A percentile compares a stretch with the other conserved stretches of the same genome.
Conservation (phyloP, 441 rosid genomes). For the Gossypium davidsonii region DNA sequence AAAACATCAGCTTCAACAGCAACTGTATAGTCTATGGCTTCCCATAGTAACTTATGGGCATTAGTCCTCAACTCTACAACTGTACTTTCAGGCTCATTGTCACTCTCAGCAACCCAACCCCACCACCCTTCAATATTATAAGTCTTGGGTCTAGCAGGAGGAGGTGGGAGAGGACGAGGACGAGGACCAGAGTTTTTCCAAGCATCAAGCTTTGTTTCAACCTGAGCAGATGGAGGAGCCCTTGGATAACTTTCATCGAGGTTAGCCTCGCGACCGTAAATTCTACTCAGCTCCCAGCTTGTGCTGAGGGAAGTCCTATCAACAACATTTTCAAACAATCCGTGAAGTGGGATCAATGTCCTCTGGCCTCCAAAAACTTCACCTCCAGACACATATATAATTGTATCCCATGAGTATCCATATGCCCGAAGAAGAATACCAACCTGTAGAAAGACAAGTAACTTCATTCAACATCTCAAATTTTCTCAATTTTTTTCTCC, state of each 20-base stretch:
- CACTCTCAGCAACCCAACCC: slow-evolving; percentile 99
- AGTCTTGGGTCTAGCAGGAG: slow-evolving; percentile 82
- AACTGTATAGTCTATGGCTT: slow-evolving; percentile 79
- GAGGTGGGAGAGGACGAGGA: slow-evolving; percentile 94
- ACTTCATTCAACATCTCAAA: not conserved
- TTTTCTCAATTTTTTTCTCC: not conserved
- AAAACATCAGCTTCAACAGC: slow-evolving; percentile 92
- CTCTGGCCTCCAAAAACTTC: slow-evolving; percentile 97
- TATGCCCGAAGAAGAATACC: slow-evolving; percentile 92
- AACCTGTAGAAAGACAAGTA: slow-evolving; percentile 36
- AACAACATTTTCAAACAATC: slow-evolving; percentile 71
- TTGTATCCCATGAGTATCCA: slow-evolving; percentile 82
- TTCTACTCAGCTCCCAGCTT: slow-evolving; percentile 72
- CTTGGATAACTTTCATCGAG: slow-evolving; percentile 35
- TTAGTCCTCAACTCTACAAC: slow-evolving; percentile 91
- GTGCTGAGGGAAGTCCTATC: slow-evolving; percentile 90
- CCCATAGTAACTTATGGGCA: slow-evolving; percentile 94
- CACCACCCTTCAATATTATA: slow-evolving; percentile 97
- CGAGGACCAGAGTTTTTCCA: slow-evolving; percentile 66
- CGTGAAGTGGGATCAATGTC: slow-evolving; percentile 31
- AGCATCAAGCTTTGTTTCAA: slow-evolving; percentile 49
- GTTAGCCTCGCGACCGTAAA: slow-evolving; percentile 81
- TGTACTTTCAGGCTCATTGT: slow-evolving; percentile 93
- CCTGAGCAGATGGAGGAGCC: slow-evolving; percentile 46
- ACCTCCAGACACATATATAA: slow-evolving; percentile 82